A percentile compares a stretch with the other conserved stretches of the same genome.
Conservation (phyloP, 805 yeast species). For the Saccharomycopsis javanensis region DNA sequence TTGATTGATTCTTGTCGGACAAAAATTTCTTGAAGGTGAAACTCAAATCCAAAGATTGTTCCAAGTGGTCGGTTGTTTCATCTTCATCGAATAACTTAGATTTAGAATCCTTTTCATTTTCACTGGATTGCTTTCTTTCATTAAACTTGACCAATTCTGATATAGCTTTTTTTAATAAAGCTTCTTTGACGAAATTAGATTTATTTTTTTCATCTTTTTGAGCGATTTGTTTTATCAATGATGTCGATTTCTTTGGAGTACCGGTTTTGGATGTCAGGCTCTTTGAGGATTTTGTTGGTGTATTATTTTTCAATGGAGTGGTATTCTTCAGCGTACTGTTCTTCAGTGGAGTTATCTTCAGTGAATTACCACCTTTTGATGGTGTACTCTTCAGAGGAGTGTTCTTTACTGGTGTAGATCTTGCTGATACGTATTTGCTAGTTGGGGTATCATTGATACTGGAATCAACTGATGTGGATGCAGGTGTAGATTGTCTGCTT, state of each 20-base stretch:
- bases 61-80: slow-evolving; percentile 25
- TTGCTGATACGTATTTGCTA: slow-evolving; percentile 5
- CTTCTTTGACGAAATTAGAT: neutral
- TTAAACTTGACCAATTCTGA: slow-evolving; percentile 57
- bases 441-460: neutral
- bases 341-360: slow-evolving; percentile 14
- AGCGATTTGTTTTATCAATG: slow-evolving; percentile 7
- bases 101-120: slow-evolving; percentile 24
- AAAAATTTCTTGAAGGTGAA: slow-evolving; percentile 18
- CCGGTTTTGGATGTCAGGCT: slow-evolving; percentile 4
- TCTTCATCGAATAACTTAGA: slow-evolving; percentile 52
- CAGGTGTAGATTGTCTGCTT: neutral
- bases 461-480: neutral
- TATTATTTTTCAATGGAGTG: slow-evolving; percentile 18
- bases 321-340: slow-evolving; percentile 5
- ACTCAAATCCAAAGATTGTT: slow-evolving; percentile 6
- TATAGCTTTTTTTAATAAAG: slow-evolving; percentile 37
- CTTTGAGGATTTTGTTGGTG: slow-evolving; percentile 10
- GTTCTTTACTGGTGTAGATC: slow-evolving; percentile 19
- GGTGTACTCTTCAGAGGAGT: slow-evolving; percentile 20
- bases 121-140: slow-evolving; percentile 27
- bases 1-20: slow-evolving; percentile 24
- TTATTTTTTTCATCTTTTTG: slow-evolving; percentile 20
- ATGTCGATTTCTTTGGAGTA: slow-evolving; percentile 7
- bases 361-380: too few relatives aligned